Evolutionary conservation across 2,329 filamentous ascomycete genomes (phyloP).

Genomic region (Penicillium frequentans): DNA sequence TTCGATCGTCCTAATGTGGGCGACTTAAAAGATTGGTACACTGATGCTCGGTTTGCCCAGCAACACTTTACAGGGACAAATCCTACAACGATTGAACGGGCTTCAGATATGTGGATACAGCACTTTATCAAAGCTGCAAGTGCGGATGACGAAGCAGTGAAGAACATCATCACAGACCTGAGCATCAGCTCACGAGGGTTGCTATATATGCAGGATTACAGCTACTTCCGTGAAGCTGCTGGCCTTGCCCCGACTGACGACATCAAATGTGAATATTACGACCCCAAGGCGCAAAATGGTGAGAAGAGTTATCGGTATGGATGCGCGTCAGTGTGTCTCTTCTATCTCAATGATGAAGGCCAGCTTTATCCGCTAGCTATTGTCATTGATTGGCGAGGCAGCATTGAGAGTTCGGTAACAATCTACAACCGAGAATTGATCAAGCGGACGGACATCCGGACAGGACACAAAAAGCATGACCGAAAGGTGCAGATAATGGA

Average conservation of each 20-base stretch:
- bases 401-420: slow-evolving; percentile 3
- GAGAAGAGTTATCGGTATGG: not conserved
- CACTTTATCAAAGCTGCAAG: slow-evolving; percentile 7
- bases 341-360: slow-evolving; percentile 3
- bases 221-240: slow-evolving; percentile 9
- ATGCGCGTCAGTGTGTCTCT: slow-evolving; percentile 6
- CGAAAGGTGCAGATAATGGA: not conserved
- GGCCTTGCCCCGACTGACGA: not conserved
- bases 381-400: slow-evolving; percentile 8
- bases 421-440: slow-evolving; percentile 9
- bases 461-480: not conserved
- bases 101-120: slow-evolving; percentile 2
- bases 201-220: slow-evolving; percentile 11
- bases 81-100: slow-evolving; percentile 9
- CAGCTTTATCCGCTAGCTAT: slow-evolving; percentile 7
- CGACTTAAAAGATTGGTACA: slow-evolving; percentile 10
- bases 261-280: not conserved
- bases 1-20: slow-evolving; percentile 10
- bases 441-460: not conserved
- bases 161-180: slow-evolving; percentile 3
- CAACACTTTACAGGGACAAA: slow-evolving; percentile 10
- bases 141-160: not conserved
- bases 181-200: not conserved
- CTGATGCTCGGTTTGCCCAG: slow-evolving; percentile 10
- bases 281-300: not conserved